phyloP scores from a whole-genome alignment of 129 eudicot species.

The Oenanthe sinensis region DNA sequence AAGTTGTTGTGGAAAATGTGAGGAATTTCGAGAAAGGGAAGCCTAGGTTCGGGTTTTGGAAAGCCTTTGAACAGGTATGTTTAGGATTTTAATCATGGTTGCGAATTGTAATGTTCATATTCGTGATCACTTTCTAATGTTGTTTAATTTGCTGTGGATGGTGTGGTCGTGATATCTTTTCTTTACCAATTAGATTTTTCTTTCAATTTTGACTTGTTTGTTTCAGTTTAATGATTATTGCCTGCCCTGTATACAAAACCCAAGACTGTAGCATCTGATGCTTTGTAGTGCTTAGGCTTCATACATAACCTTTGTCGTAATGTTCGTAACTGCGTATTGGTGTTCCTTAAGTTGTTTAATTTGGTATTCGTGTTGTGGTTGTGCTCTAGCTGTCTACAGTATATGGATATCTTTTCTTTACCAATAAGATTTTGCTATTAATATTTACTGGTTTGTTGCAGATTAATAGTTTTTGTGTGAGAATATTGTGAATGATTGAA shows the following conservation, averaged over 20 bases:
- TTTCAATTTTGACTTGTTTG: not conserved
- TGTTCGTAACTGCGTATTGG: not conserved
- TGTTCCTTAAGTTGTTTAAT: not conserved
- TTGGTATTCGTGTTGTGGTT: not conserved
- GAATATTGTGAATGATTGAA: not conserved
- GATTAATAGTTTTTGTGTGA: not conserved
- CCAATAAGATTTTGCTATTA: not conserved
- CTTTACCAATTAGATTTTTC: not conserved
- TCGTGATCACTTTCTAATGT: not conserved
- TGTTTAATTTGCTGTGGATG: not conserved
- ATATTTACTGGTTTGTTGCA: not conserved
- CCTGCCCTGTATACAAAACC: not conserved
- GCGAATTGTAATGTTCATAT: not conserved
- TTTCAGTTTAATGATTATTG: not conserved
- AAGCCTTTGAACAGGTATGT: conserved; percentile 48
- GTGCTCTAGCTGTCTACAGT: not conserved
- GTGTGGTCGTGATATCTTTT: not conserved
- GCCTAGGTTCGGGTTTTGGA: conserved; percentile 20
- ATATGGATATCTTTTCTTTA: not conserved
- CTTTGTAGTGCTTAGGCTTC: not conserved
- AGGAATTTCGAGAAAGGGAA: conserved; percentile 14
- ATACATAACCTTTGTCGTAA: not conserved
- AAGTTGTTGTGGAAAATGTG: conserved; percentile 32
- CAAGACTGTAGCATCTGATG: not conserved
- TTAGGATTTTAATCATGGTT: not conserved